Percentiles rank a stretch among this genome's conserved stretches.
Evolutionary conservation across 805 yeast species (phyloP).

Genomic region (Suhomyces sp.): DNA sequence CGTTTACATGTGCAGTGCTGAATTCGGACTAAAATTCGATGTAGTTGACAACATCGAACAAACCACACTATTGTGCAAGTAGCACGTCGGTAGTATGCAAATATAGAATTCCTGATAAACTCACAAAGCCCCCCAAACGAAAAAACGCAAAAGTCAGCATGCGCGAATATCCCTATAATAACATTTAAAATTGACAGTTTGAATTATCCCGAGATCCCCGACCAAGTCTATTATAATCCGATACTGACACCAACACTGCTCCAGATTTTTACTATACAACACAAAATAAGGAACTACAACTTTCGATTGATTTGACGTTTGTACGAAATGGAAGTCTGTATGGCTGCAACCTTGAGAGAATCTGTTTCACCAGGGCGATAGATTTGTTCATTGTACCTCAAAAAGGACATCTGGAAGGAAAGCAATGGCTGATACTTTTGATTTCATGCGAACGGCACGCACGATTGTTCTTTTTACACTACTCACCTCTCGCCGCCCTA

Average conservation of each 20-base stretch:
- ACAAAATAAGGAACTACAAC: neutral
- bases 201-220: neutral
- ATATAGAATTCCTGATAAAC: neutral
- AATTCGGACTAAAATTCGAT: neutral
- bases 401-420: neutral
- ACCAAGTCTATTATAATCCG: neutral
- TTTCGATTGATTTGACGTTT: no score
- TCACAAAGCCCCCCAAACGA: neutral
- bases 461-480: neutral
- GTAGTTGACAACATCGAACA: neutral
- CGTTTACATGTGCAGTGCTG: neutral
- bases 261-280: neutral
- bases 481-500: neutral
- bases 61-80: neutral
- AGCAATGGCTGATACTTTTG: neutral
- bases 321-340: neutral
- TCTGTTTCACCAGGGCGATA: neutral
- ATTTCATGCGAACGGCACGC: neutral
- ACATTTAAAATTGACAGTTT: neutral
- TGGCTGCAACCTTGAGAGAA: neutral
- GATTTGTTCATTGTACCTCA: neutral
- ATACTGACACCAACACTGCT: neutral
- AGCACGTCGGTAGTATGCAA: neutral
- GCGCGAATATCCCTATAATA: neutral
- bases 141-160: neutral